Evolutionary conservation across 148 eudicot species (phyloP), one percentile per base, ranked within the genome.

Genomic region (Salicornia ramosissima): DNA sequence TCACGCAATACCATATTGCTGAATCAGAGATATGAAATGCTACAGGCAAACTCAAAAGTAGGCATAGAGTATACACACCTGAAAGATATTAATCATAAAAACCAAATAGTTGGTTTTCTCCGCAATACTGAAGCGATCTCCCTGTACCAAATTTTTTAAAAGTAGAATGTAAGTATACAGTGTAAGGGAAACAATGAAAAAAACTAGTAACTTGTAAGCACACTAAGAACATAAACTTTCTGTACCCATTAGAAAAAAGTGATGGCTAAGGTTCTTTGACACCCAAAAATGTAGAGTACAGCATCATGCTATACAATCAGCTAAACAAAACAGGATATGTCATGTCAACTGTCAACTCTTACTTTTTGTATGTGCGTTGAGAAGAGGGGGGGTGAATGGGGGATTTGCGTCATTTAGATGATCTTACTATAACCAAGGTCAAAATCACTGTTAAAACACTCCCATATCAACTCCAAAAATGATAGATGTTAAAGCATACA

Each of bases 51-150:
- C 31, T 14, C 24, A 19, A 2, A 15, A 69, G 30, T 22, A 49
- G 71, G 34, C 70, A 64, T 19, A 65, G 21, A 42, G 14, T 68
- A 58, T 4, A 18, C 70, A 40, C 75, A 93, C 98, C 96, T 93
- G 98, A 80, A 93, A 93, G 59, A 92, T 92, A 74, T 93, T 93
- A 55, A 93, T 93, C 98, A 93, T 93, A 77, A 93, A 93, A 79
- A 93, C 89, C 79, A 93, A 84, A 79, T 93, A 93, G 77, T 86
- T 93, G 11, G 91, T 90, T 86, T 88, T 93, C 86, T 93, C 98
- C 8, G 96, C 88, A 55, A 93, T 83, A 75, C 82, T 93, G 71
- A 90, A 83, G 63, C 82, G 82, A 80, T 88, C 88, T 52, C 82
- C 91, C 96, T 92, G 79, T 84, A 73, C 46, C 54, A 66, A 13